A percentile compares a stretch with the other conserved stretches of the same genome.
phyloP scores from a whole-genome alignment of 371 early-diverging fungal genomes.

The Thermomucor indicae-seudaticae region DNA sequence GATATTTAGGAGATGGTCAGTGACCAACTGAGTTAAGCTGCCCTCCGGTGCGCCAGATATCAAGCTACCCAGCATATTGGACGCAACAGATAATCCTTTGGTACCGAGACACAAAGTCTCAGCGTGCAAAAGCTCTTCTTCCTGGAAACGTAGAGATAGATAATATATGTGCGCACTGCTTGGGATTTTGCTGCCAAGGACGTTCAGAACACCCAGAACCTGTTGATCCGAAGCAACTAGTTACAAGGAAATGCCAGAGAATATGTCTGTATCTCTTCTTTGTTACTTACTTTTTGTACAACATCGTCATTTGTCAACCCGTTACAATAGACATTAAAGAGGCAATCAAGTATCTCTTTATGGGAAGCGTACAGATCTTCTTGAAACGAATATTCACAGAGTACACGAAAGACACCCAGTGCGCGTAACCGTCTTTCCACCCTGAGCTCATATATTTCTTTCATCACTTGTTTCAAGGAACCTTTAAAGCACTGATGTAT shows the following conservation, averaged over 20 bases:
- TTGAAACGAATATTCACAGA: not conserved
- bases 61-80: not conserved
- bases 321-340: not conserved
- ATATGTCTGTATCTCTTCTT: too few species aligned
- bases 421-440: not conserved
- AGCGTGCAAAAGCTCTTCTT: not conserved
- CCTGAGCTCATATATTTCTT: not conserved
- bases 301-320: not conserved
- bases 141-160: not conserved
- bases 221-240: too few species aligned
- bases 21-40: too few species aligned
- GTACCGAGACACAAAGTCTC: conserved; percentile 1
- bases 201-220: not conserved
- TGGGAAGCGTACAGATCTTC: not conserved
- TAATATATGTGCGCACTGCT: not conserved
- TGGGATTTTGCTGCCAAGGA: not conserved
- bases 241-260: too few species aligned
- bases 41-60: not conserved
- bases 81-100: not conserved
- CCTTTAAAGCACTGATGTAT: not conserved
- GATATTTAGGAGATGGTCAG: too few species aligned
- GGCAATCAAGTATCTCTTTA: not conserved
- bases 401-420: not conserved
- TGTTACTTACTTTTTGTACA: not conserved
- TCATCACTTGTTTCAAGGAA: not conserved